phyloP scores from a whole-genome alignment of 2,329 filamentous ascomycete species.

The Pseudogymnoascus sp. region DNA sequence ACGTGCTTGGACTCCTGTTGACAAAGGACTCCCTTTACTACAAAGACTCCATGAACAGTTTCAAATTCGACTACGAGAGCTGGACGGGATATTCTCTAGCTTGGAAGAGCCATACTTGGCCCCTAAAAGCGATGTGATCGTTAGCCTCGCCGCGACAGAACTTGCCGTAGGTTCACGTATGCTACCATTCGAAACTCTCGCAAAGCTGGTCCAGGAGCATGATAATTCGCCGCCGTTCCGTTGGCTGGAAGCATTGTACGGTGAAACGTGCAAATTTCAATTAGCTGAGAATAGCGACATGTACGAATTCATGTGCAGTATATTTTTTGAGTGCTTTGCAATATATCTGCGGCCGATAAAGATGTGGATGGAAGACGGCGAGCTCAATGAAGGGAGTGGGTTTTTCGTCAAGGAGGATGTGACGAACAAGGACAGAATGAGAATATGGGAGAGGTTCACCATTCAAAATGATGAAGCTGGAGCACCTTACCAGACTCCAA shows the following conservation, averaged over 20 bases:
- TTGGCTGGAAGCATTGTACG: slow-evolving; percentile 72
- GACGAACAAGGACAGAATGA: slow-evolving; percentile 46
- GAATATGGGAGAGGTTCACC: slow-evolving; percentile 37
- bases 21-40: slow-evolving; percentile 23
- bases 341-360: slow-evolving; percentile 75
- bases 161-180: slow-evolving; percentile 45
- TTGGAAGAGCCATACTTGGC: slow-evolving; percentile 54
- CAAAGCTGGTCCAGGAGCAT: slow-evolving; percentile 24
- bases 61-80: slow-evolving; percentile 38
- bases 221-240: slow-evolving; percentile 43
- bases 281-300: slow-evolving; percentile 52
- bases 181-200: slow-evolving; percentile 51
- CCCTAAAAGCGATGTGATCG: slow-evolving; percentile 42
- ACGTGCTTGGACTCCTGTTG: slow-evolving; percentile 37
- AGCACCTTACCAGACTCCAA: slow-evolving; percentile 54
- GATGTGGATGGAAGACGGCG: slow-evolving; percentile 76
- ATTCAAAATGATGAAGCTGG: slow-evolving; percentile 54
- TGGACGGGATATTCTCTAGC: slow-evolving; percentile 49
- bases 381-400: slow-evolving; percentile 53
- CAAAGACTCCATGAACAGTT: slow-evolving; percentile 25
- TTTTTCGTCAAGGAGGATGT: slow-evolving; percentile 65
- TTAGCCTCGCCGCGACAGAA: slow-evolving; percentile 59
- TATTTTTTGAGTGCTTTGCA: slow-evolving; percentile 75
- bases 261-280: slow-evolving; percentile 60
- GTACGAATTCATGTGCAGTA: slow-evolving; percentile 54